These are phyloP conservation scores for Fusarium sp. DNA, from an alignment of 2,329 filamentous ascomycete genomes.

Conservation along the genomic window DNA sequence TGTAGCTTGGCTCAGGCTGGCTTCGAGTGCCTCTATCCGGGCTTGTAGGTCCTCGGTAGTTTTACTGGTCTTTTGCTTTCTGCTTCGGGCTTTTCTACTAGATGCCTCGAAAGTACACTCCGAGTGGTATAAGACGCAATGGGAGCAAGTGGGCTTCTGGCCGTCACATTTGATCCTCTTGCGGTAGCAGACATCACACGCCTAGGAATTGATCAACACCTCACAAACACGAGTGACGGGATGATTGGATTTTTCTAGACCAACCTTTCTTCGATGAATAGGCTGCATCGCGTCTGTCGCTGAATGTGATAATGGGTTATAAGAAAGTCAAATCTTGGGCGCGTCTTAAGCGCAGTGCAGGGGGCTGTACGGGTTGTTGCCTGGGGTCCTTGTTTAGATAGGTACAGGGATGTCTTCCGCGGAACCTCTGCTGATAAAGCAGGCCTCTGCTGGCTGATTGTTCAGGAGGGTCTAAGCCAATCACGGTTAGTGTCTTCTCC, in stretches of 20 bases:
- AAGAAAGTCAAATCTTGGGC: neutral
- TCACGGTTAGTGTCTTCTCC: neutral
- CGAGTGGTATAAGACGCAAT: constrained; percentile 6
- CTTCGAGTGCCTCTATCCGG: neutral
- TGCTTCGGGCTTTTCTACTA: neutral
- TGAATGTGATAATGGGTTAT: no score
- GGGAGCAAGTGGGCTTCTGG: constrained; percentile 15
- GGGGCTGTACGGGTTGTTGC: neutral
- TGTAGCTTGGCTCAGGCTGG: neutral
- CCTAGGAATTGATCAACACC: neutral
- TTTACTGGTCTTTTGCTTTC: neutral
- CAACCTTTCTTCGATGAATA: neutral
- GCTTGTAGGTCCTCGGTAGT: neutral
- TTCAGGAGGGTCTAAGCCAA: neutral
- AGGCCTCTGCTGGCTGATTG: neutral
- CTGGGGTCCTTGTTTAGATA: neutral
- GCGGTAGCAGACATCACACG: constrained; percentile 31
- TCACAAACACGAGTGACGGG: neutral
- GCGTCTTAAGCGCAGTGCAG: neutral
- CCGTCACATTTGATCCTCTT: constrained; percentile 32
- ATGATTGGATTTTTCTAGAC: neutral
- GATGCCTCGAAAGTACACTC: constrained; percentile 10
- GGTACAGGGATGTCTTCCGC: neutral
- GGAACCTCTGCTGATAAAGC: neutral
- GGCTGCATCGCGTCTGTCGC: neutral